Evolutionary conservation across 192 early-diverging fungal species (phyloP).

Genomic region (Linderina pennispora): DNA sequence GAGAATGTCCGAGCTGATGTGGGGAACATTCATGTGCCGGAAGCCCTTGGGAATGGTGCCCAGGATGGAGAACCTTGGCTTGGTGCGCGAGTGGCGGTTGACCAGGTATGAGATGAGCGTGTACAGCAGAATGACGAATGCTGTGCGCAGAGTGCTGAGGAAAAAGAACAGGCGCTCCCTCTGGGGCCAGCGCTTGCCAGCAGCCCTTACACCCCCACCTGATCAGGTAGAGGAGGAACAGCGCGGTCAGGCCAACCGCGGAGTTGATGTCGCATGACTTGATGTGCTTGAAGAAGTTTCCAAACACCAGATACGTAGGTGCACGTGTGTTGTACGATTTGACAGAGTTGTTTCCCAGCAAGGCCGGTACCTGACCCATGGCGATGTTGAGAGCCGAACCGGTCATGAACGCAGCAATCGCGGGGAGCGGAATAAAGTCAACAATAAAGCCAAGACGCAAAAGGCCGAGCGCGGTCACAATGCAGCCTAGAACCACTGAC

Average conservation of each 20-base stretch:
- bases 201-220: slow-evolving; percentile 24
- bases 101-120: slow-evolving; percentile 65
- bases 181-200: slow-evolving; percentile 44
- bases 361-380: slow-evolving; percentile 70
- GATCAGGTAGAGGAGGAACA: slow-evolving; percentile 46
- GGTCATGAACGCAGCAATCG: slow-evolving; percentile 83
- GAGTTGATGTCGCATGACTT: slow-evolving; percentile 42
- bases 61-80: slow-evolving; percentile 57
- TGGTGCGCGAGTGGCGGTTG: slow-evolving; percentile 49
- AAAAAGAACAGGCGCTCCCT: slow-evolving; percentile 52
- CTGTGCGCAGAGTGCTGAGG: slow-evolving; percentile 65
- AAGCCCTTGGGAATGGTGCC: slow-evolving; percentile 71
- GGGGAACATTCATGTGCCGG: slow-evolving; percentile 52
- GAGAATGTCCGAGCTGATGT: slow-evolving; percentile 47
- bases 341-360: slow-evolving; percentile 72
- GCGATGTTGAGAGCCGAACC: slow-evolving; percentile 77
- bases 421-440: slow-evolving; percentile 78
- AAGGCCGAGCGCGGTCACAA: slow-evolving; percentile 65
- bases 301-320: slow-evolving; percentile 69
- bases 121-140: slow-evolving; percentile 68
- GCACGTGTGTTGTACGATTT: slow-evolving; percentile 57
- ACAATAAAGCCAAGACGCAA: slow-evolving; percentile 80
- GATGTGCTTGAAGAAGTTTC: slow-evolving; percentile 55
- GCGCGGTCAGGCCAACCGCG: slow-evolving; percentile 35
- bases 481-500: slow-evolving; percentile 67